Base-by-base conservation (phyloP, 768 basidiomycete genomes). In the Xerocomellus chrysenteron region DNA sequence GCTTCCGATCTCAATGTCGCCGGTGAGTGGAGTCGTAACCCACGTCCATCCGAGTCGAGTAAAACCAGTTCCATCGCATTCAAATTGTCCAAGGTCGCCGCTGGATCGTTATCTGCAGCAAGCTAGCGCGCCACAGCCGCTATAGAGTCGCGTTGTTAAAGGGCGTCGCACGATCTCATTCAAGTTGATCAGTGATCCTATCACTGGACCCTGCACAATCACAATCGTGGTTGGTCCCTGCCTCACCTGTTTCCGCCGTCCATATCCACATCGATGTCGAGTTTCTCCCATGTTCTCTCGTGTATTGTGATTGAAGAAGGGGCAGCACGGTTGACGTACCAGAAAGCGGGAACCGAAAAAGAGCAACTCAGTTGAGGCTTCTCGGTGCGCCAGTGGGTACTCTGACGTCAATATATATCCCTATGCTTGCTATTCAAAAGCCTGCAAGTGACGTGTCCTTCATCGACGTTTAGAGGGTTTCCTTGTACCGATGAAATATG, bases 141-240 rank as follows among this genome's bases (percentile, higher is more conserved):
- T 21, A 21, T 21, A 21, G 21, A 21, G 21, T 21, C 21, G 26
- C 5, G 26, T 58, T 64, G 67, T 49, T 17, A 56, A 26, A 66
- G 58, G 54, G 67, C 17, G 40, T 52, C 28, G 28, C 28, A 32
- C 46, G 50, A 64, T 67, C 49, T 33, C 21, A 21, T 21, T 21
- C 21, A 21, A 21, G 21, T 21, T 21, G 21, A 21, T 21, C 21
- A 21, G n/a, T n/a, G 55, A 63, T 56, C 50, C 33, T 45, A 64
- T 21, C 62, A 47, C 30, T 54, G 46, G 56, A 64, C 66, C 65
- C 65, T 69, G 67, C 48, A 37, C 28, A 41, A 41, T 47, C 60
- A 21, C 51, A 21, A 21, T 21, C 21, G 21, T 21, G 57, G 43
- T 43, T 26, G 19, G 46, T 43, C 52, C 37, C 35, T 54, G 53